Evolutionary conservation across 306 rosid genomes (phyloP), one percentile per base, ranked within the genome.

Genomic region (Cucumis hystrix): DNA sequence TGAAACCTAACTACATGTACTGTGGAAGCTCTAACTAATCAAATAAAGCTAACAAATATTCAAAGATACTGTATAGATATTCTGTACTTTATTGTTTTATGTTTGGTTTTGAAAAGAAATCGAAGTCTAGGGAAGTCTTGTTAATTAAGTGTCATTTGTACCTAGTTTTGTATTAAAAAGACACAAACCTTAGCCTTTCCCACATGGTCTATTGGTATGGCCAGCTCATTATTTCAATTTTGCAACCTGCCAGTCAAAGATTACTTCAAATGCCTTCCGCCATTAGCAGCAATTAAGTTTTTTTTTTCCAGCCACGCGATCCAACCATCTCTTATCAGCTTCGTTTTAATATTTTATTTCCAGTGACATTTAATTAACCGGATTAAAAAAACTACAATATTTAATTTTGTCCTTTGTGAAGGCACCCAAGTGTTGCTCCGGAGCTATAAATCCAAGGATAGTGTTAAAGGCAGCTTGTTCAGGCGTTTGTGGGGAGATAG

Each of bases 241-340:
- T 65, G 25, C 75, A 6, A 69, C 75, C 57, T 69, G 75, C 57
- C 6, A 45, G 57, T 69, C 75, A 69, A 69, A 68, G 74, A 68
- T 68, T 68, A 43, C 68, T 62, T 62, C 43, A 33, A 62, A 62
- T 28, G 10, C 68, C 43, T 62, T 62, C 0, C 52, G 52, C 52
- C 52, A 47, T 47, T 47, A 12, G 21, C 20, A 64, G 16, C 41
- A 17, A 65, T 16, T 21, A 58, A 63, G 66, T 25, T 23, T 25
- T 59, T 11, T 25, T 59, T 23, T 33, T 33, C 37, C 64, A 21
- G 4, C 30, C 33, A 20, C 23, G 8, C 59, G 3, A 54, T 54
- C 59, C 59, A 54, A 18, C 59, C 10, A 40, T 2, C 60, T 55
- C 23, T 18, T 55, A 55, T 55, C 60, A 28, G 30, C 30, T 18